Base-by-base conservation (phyloP, 345 rosid species). In the Euphorbia pulcherrima region DNA sequence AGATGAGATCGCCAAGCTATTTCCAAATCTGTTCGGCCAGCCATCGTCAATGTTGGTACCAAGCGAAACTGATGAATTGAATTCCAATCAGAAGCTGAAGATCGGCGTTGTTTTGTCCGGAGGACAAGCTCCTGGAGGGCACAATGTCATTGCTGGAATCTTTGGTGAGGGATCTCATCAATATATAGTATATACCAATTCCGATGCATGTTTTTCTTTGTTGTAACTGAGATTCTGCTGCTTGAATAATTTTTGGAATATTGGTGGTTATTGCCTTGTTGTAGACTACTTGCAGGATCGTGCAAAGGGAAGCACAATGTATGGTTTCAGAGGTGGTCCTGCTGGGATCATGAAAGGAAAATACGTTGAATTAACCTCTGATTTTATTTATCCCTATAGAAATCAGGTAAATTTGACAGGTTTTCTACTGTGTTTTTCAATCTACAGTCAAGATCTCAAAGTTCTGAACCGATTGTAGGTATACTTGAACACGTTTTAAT, bases 61-160 rank as follows among this genome's bases (percentile, higher is more conserved):
- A 11, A 69, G 73, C 54, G 75, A 50, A 37, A 52, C 75, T 8
- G 62, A 72, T 50, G 23, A 85, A 0, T 27, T 80, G 75, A 41
- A 59, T 17, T 70, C 89, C 0, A 81, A 60, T 58, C 83, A 73
- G 78, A 87, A 85, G 75, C 61, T 91, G 76, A 94, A 89, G 86
- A 88, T 94, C 13, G 99, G 97, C 33, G 96, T 91, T 59, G 99
- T 94, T 64, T 72, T 94, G 62, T 94, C 99, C 0, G 99, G 99
- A 40, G 99, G 99, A 46, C 99, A 95, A 76, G 97, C 99, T 14
- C 99, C 97, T 9, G 99, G 99, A 57, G 99, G 99, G 12, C 97
- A 92, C 85, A 95, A 95, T 83, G 99, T 95, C 50, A 92, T 95
- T 20, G 88, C 84, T 50, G 97, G 97, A 67, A 72, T 95, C 59